These are phyloP conservation scores for Epicoccum nigrum DNA, from an alignment of 2,329 filamentous ascomycete genomes.

Conservation along the genomic window DNA sequence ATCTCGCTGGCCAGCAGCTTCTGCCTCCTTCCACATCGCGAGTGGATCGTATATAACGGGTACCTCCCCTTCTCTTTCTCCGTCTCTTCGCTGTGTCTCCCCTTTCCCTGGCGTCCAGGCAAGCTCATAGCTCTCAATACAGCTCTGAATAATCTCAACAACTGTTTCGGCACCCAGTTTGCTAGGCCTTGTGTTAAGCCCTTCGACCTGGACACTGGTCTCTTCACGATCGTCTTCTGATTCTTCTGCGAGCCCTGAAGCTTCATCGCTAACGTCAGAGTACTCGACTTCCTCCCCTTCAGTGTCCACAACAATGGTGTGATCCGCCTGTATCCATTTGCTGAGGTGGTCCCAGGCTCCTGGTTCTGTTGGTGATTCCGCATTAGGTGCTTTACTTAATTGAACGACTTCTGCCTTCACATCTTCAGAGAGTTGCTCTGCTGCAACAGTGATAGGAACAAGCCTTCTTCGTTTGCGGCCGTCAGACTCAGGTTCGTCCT, in stretches of 20 bases:
- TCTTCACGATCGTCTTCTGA: neutral
- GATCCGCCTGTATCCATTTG: constrained; percentile 2
- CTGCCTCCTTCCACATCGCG: constrained; percentile 29
- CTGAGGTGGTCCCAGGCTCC: constrained; percentile 1
- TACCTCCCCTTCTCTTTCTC: constrained; percentile 4
- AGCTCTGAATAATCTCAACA: constrained; percentile 35
- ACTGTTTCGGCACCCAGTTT: constrained; percentile 25
- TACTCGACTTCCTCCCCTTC: constrained; percentile 17
- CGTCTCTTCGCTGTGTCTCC: neutral
- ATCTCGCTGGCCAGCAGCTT: constrained; percentile 19
- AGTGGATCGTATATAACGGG: constrained; percentile 21
- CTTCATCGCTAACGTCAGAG: constrained; percentile 16
- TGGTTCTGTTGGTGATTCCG: neutral
- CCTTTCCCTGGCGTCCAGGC: constrained; percentile 30
- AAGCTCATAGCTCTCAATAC: constrained; percentile 25
- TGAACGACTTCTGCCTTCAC: neutral
- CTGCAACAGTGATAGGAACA: neutral
- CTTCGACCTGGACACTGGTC: neutral
- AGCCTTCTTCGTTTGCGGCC: constrained; percentile 8
- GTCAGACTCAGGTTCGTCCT: neutral
- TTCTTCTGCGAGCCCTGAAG: constrained; percentile 5
- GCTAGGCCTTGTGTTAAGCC: neutral
- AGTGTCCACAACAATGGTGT: constrained; percentile 3
- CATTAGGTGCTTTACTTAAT: neutral
- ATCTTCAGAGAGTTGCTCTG: neutral